Base-by-base conservation (phyloP, 2,329 filamentous ascomycete genomes). In the Zymoseptoria brevis region DNA sequence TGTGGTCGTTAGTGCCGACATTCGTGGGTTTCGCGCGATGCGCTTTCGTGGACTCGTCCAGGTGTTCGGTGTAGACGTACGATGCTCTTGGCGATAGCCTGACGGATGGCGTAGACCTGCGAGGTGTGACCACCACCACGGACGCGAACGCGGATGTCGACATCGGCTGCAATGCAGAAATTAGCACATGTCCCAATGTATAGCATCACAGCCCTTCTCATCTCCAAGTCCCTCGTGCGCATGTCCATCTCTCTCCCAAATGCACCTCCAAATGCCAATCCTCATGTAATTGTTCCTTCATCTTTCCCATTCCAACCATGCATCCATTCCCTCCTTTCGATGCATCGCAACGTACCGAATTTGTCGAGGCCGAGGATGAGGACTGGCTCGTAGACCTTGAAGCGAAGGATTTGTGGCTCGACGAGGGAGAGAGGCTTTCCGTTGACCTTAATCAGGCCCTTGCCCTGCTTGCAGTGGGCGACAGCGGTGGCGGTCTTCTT, bases 351-450 rank as follows among this genome's bases (percentile, higher is more conserved):
- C 78, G 67, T 78, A 80, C 79, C 86, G 83, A 96, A 96, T 82
- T 96, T 97, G 83, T 99, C 94, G 75, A 95, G 86, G 72, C 94
- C 94, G 76, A 97, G 86, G 76, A 99, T 89, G 74, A 99, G 87
- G 80, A 99, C 82, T 73, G 94, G 94, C 83, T 99, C 94, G 87
- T 99, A 99, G 81, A 97, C 92, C 89, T 96, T 97, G 88, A 96
- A 96, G 80, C 94, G 89, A 75, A 99, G 86, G 80, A 96, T 87
- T 83, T 96, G 89, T 74, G 94, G 92, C 83, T 96, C 89, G 74
- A 96, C 89, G 74, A 97, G 89, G 75, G 83, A 83, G 74, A 99
- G 87, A 75, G 94, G 94, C 79, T 90, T 89, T 81, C 94, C 94
- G 85, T 97, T 99, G 81, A 96, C 94, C 85, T 95, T 96, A 82